A percentile compares a stretch with the other conserved stretches of the same genome.
These are phyloP conservation scores for Chaetoceros muelleri DNA, from an alignment of 108 stramenopile genomes.

Conservation along the genomic window DNA sequence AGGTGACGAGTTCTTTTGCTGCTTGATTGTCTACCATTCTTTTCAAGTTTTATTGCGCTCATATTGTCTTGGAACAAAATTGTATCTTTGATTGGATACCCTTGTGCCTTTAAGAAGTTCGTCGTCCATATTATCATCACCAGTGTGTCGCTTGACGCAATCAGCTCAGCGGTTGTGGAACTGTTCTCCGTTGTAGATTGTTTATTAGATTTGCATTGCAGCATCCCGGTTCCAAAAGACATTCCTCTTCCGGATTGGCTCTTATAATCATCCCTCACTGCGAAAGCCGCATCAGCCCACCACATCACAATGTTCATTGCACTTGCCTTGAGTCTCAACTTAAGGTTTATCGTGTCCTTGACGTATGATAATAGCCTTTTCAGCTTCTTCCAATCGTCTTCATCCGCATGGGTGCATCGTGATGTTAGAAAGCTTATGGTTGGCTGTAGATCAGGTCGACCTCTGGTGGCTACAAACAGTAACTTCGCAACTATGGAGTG, in stretches of 20 bases:
- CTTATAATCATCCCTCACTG: slow-evolving; percentile 21
- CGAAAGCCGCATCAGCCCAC: slow-evolving; percentile 20
- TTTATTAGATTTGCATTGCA: slow-evolving; percentile 8
- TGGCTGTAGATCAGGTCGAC: slow-evolving; percentile 1
- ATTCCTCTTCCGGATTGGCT: slow-evolving; percentile 27
- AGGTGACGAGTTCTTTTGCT: slow-evolving; percentile 23
- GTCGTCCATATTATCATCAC: slow-evolving; percentile 24
- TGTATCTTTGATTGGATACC: slow-evolving; percentile 14
- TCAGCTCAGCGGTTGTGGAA: slow-evolving; percentile 26
- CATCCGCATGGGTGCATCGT: slow-evolving; percentile 10
- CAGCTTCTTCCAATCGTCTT: slow-evolving; percentile 16
- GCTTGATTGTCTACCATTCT: slow-evolving; percentile 23
- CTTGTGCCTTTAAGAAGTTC: slow-evolving; percentile 33
- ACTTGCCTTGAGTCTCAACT: slow-evolving; percentile 8
- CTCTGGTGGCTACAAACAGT: background rate
- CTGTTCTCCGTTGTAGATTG: slow-evolving; percentile 36
- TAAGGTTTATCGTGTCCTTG: slow-evolving; percentile 3
- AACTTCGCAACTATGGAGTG: slow-evolving; percentile 5
- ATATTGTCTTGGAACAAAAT: slow-evolving; percentile 39
- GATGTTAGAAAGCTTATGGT: slow-evolving; percentile 14
- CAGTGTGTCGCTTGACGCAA: slow-evolving; percentile 23
- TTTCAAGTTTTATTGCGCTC: slow-evolving; percentile 32
- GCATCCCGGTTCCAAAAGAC: slow-evolving; percentile 13
- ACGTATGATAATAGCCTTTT: slow-evolving; percentile 22
- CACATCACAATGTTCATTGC: background rate